Evolutionary conservation across 2,329 filamentous ascomycete genomes (phyloP), one percentile per base, ranked within the genome.

Genomic region (Nigrospora osmanthi): DNA sequence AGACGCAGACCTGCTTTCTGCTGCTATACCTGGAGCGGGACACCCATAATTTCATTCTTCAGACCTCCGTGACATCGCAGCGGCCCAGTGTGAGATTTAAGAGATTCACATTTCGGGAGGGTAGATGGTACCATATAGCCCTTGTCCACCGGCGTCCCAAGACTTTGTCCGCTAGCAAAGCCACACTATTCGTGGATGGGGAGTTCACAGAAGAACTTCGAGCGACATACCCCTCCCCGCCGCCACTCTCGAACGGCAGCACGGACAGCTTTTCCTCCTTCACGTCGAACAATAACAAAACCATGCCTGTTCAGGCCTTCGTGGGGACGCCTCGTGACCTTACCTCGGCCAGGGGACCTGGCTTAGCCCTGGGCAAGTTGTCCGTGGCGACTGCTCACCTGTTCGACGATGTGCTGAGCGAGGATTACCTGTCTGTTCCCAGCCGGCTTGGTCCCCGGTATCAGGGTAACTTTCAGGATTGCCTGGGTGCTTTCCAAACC

Each of bases 381-480:
- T 96, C 90, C 7, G 69, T 98, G 46, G 90, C 89, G 23, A 90
- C 87, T 40, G 89, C 89, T 1, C 87, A 96, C 62, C 70, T 98
- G 6, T 89, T 96, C 50, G 85, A 91, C 47, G 88, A 95, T 47
- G 79, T 83, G 0, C 71, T 96, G 33, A 95, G 89, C 47, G 91
- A 97, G 58, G 93, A 98, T 62, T 78, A 95, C 48, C 74, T 98
- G 45, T 85, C 91, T 12, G 93, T 98, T 1, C 88, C 95, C 57
- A 88, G 85, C 60, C 87, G 90, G 41, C 81, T 98, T 15, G 91
- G 93, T 0, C 86, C 89, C 19, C 81, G 89, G 40, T 98, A 98
- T 55, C 84, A 89, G 58, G 93, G 93, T 14, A 98, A 98, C 60
- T 95, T 95, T 55, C 93, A 98, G 65, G 93, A 98, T 59, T 93